Evolutionary conservation across 2,329 filamentous ascomycete genomes (phyloP).

Genomic region (Fusarium sp.): DNA sequence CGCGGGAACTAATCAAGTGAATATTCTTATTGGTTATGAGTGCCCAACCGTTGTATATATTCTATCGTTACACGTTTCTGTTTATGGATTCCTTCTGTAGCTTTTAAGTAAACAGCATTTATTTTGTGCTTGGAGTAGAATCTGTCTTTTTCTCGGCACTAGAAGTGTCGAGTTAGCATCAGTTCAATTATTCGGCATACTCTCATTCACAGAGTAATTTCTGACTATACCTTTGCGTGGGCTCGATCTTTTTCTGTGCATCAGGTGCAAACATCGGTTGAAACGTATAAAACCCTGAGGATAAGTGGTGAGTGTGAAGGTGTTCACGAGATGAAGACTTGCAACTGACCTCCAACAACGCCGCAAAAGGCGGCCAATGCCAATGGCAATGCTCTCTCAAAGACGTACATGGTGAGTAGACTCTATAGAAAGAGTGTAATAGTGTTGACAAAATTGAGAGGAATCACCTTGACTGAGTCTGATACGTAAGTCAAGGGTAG

Average conservation of each 20-base stretch:
- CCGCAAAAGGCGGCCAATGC: constrained; percentile 53
- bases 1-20: background rate
- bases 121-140: constrained; percentile 21
- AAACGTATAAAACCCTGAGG: constrained; percentile 53
- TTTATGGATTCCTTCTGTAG: background rate
- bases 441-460: background rate
- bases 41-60: background rate
- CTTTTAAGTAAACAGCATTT: background rate
- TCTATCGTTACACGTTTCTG: background rate
- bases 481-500: constrained; percentile 11
- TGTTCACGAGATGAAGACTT: background rate
- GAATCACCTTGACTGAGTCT: background rate
- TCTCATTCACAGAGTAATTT: too few species aligned
- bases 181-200: background rate
- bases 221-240: constrained; percentile 23
- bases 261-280: constrained; percentile 49
- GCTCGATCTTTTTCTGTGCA: constrained; percentile 17
- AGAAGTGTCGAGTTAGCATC: background rate
- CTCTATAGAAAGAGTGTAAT: background rate
- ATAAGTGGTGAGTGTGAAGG: constrained; percentile 13
- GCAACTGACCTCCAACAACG: constrained; percentile 51
- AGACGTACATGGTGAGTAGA: constrained; percentile 47
- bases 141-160: constrained; percentile 29
- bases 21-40: background rate
- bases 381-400: constrained; percentile 51